Evolutionary conservation across 768 basidiomycete genomes (phyloP), one percentile per base, ranked within the genome.

Genomic region (Podaxis carcinomalis): DNA sequence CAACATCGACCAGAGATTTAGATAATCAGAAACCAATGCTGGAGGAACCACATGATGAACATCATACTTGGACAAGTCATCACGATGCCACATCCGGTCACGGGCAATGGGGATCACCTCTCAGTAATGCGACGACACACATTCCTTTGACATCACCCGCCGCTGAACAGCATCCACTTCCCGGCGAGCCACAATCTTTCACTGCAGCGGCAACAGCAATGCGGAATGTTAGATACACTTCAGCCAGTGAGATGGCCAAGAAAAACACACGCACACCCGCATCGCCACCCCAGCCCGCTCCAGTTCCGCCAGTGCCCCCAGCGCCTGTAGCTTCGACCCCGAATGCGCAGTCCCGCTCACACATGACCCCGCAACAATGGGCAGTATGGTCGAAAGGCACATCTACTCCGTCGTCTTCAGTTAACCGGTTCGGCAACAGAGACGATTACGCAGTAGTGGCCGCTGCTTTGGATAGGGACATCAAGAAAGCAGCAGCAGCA

Each of bases 131-230:
- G n/a, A 19, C 52, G 21, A 46, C 44, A 23, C 52, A 35, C 39
- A 37, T 61, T 37, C 39, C 21, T 23, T 35, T 16, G 36, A 37
- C 42, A 40, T 35, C 52, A 28, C 59, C 59, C 49, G 14, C 44
- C 27, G 36, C 46, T 6, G 44, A 52, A 35, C 21, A n/a, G 2
- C 35, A 36, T 19, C 39, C 57, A 14, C 36, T 40, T 14, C 9
- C 23, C 3, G 39, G 27, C 10, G 50, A 51, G 16, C 25, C 52
- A 44, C 68, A 66, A 25, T 68, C 67, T 50, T 60, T 68, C 32
- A 68, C 68, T 23, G 65, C 68, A 13, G 70, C 68, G 6, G 68
- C 67, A 28, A 69, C 68, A 58, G 63, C 65, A 3, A 64, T 61
- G 46, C 59, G 63, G 25, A 66, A 64, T 39, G 62, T 67, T 49